Conservation (phyloP, 2,329 filamentous ascomycete species). For the Aspergillus pseudoglaucus region DNA sequence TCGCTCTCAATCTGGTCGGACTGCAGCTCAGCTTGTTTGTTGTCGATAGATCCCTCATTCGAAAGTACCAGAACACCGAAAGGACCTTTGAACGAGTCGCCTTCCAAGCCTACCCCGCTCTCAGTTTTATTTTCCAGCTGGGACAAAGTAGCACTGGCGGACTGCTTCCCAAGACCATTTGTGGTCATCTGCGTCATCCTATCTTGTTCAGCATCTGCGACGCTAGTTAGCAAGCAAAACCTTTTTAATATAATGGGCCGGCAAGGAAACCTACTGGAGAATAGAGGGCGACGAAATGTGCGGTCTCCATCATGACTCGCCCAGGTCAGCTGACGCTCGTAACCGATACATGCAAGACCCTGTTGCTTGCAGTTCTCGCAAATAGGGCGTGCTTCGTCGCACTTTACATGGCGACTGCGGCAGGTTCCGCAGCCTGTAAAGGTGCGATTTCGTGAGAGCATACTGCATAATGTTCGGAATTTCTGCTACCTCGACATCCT, state of each 20-base stretch:
- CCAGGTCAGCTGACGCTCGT: conserved; percentile 2
- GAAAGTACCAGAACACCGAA: conserved; percentile 2
- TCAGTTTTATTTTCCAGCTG: not conserved
- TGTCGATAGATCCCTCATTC: not conserved
- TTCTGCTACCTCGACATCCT: too few species aligned
- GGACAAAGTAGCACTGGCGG: conserved; percentile 1
- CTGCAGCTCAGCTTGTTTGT: not conserved
- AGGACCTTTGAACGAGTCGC: conserved; percentile 2
- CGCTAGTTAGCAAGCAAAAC: not conserved
- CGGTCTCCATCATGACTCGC: conserved; percentile 1
- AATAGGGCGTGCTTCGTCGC: conserved; percentile 3
- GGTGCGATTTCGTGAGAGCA: not conserved
- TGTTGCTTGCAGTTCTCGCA: conserved; percentile 2
- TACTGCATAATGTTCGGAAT: too few species aligned
- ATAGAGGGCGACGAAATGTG: not conserved
- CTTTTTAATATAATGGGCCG: too few species aligned
- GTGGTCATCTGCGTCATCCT: not conserved
- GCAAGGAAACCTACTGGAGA: too few species aligned
- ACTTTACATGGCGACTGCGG: conserved; percentile 6
- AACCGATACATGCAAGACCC: conserved; percentile 1
- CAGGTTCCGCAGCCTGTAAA: conserved; percentile 6
- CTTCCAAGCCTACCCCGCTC: not conserved
- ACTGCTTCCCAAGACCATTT: not conserved
- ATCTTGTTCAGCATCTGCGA: not conserved
- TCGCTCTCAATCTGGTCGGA: not conserved